A percentile compares a stretch with the other conserved stretches of the same genome.
Evolutionary conservation across 1,139 yeast genomes (phyloP).

Genomic region (Scheffersomyces insectosa): DNA sequence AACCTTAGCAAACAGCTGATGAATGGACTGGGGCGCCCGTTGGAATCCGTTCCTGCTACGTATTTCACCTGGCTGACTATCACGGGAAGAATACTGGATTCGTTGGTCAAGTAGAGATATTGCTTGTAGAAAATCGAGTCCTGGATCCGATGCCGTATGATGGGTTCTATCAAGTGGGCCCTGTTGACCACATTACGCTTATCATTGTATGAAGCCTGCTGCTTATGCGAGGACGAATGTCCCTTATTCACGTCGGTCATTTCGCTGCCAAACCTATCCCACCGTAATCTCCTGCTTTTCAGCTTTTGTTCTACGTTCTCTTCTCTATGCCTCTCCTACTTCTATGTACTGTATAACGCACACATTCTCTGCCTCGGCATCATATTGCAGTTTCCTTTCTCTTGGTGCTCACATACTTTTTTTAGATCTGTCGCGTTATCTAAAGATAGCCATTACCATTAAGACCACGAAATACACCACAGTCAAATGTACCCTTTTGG

Average conservation of each 20-base stretch:
- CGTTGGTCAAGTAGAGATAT: slow-evolving; percentile 59
- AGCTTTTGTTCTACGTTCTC: too few relatives aligned
- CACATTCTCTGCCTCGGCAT: not conserved
- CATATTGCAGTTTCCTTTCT: not conserved
- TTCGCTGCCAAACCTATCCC: too few relatives aligned
- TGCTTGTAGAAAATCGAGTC: slow-evolving; percentile 73
- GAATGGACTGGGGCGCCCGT: slow-evolving; percentile 59
- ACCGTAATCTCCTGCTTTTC: too few relatives aligned
- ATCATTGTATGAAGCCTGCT: slow-evolving; percentile 14
- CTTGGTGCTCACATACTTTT: too few relatives aligned
- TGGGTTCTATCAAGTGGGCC: slow-evolving; percentile 61
- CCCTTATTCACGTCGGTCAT: not conserved
- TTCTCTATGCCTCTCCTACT: too few relatives aligned
- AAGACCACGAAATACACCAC: too few relatives aligned
- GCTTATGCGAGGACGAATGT: not conserved
- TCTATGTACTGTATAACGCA: not conserved
- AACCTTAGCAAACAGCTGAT: slow-evolving; percentile 63
- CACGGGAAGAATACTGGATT: slow-evolving; percentile 40
- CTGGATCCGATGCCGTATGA: slow-evolving; percentile 64
- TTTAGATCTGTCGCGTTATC: too few relatives aligned
- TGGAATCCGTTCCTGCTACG: slow-evolving; percentile 52
- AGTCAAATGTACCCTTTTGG: too few relatives aligned
- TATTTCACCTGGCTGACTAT: slow-evolving; percentile 39
- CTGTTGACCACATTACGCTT: slow-evolving; percentile 42
- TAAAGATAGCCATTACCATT: too few relatives aligned